Base-by-base conservation (phyloP, 805 yeast genomes). In the Kluyveromyces dobzhanskii region DNA sequence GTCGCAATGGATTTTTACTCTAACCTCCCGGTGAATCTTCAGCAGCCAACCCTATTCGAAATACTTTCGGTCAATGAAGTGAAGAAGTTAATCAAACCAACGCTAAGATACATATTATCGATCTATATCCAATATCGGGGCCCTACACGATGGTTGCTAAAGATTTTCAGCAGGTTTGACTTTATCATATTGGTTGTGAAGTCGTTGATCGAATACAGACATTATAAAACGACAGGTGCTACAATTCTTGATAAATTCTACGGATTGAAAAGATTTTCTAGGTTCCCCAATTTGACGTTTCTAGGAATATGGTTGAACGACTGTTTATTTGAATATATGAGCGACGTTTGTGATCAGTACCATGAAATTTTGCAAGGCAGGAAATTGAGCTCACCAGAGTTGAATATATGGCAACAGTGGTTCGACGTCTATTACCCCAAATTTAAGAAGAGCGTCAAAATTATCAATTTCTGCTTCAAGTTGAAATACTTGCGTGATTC, bases 201-300 rank as follows among this genome's bases (percentile, higher is more conserved):
- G 51, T 77, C 83, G 0, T 41, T 71, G 3, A 63, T 90, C 1
- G 97, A 92, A 57, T 77, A 77, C 67, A 70, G 73, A 44, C 84
- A 80, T 48, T 58, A 90, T 35, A 71, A 65, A 37, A 67, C 68
- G 35, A 84, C 92, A 85, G 88, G 85, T 51, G 76, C 94, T 0
- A 76, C 92, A 2, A 85, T 90, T 52, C 85, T 94, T 0, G 97
- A 90, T 57, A 83, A 84, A 54, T 90, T 90, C 55, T 90, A 90
- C 54, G 97, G 97, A 2, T 62, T 90, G 46, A 86, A 86, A 53
- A 67, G 94, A n/a, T 25, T 17, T 16, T 34, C 37, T n/a, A 24
- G 29, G n/a, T 24, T 25, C 10, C 17, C 17, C 8, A 34, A 34
- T 14, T 16, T 24, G 10, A 13, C 21, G 11, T 34, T 17, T 16